These are phyloP conservation scores for Sequoia sempervirens DNA, from an alignment of 75 land plant genomes.

Conservation along the genomic window DNA sequence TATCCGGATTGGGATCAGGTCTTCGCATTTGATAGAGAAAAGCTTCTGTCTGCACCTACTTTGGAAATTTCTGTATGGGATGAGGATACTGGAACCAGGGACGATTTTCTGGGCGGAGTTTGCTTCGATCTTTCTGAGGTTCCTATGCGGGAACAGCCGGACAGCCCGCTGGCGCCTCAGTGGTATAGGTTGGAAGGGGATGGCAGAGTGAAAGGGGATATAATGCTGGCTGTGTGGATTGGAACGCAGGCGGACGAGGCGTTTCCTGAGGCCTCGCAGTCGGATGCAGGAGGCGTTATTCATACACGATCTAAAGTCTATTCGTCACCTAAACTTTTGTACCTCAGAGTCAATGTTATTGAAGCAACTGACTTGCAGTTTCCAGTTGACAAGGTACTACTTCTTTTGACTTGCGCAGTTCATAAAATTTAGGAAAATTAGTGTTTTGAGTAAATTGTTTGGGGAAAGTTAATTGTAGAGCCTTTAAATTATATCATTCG, in stretches of 20 bases:
- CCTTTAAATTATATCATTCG: no score
- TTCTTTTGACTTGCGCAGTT: neutral
- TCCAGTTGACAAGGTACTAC: slow-evolving; percentile 15
- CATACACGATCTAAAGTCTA: slow-evolving; percentile 72
- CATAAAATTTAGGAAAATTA: neutral
- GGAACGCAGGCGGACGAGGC: slow-evolving; percentile 90
- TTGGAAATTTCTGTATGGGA: slow-evolving; percentile 68
- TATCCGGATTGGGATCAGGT: slow-evolving; percentile 61
- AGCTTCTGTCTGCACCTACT: slow-evolving; percentile 18
- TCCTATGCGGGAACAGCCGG: slow-evolving; percentile 70
- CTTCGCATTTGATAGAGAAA: slow-evolving; percentile 39
- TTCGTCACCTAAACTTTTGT: slow-evolving; percentile 84
- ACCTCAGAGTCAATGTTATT: slow-evolving; percentile 66
- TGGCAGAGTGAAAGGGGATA: slow-evolving; percentile 43
- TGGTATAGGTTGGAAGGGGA: slow-evolving; percentile 69
- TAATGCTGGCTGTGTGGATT: slow-evolving; percentile 76
- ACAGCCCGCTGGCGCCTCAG: slow-evolving; percentile 79
- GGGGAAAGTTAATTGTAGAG: no score
- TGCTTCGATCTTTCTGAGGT: slow-evolving; percentile 71
- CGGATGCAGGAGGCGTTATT: slow-evolving; percentile 62
- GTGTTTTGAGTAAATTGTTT: neutral
- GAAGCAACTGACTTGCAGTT: slow-evolving; percentile 77
- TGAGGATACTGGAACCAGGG: slow-evolving; percentile 14
- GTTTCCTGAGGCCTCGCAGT: slow-evolving; percentile 65
- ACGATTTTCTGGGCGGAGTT: slow-evolving; percentile 67